These are phyloP conservation scores for Eucalyptus polybractea DNA, from an alignment of 345 rosid species.

Conservation along the genomic window DNA sequence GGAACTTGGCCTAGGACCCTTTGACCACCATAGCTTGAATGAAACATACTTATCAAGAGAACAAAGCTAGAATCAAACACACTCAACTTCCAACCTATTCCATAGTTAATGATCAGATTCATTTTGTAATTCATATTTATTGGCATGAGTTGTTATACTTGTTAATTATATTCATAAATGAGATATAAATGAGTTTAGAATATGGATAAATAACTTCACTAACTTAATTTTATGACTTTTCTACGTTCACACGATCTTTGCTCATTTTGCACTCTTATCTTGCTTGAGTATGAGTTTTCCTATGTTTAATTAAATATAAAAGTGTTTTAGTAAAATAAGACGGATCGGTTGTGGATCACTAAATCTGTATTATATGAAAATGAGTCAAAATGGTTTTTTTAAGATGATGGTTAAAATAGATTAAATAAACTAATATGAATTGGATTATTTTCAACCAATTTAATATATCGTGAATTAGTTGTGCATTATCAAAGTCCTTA, in stretches of 20 bases:
- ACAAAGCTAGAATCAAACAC: neutral
- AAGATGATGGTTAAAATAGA: rapidly evolving
- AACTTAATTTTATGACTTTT: neutral
- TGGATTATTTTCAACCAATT: rapidly evolving
- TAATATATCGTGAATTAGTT: rapidly evolving
- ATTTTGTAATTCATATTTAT: too few relatives aligned
- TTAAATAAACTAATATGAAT: too few relatives aligned
- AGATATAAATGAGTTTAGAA: neutral
- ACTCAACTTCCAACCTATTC: neutral
- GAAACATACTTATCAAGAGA: neutral
- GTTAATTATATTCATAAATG: too few relatives aligned
- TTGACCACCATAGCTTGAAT: neutral
- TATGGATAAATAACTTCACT: too few relatives aligned
- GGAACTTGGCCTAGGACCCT: neutral
- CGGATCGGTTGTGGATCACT: rapidly evolving
- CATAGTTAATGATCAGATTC: neutral
- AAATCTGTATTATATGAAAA: too few relatives aligned
- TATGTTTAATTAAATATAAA: too few relatives aligned
- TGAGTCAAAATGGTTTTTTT: rapidly evolving
- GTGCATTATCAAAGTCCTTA: neutral
- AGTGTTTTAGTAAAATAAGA: neutral
- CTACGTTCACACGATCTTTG: rapidly evolving
- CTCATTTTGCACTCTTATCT: neutral
- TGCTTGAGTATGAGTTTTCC: neutral
- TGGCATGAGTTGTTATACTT: too few relatives aligned